Percentiles rank a stretch among this genome's conserved stretches.
These are phyloP conservation scores for Acidiella bohemica DNA, from an alignment of 495 filamentous ascomycete species.

Conservation along the genomic window DNA sequence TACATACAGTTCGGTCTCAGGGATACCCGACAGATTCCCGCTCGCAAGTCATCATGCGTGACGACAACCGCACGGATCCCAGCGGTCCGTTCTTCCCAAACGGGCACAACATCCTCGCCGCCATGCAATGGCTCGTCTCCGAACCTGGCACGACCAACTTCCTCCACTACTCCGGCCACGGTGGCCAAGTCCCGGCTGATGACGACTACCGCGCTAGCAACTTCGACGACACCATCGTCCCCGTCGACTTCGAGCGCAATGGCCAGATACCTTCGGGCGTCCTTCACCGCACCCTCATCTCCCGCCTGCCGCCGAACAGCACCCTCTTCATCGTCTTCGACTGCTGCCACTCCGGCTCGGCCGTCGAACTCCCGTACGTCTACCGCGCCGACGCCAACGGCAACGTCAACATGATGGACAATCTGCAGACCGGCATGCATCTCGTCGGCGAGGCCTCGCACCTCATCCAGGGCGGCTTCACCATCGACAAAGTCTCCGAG, in stretches of 20 bases:
- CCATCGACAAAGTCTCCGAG: constrained; percentile 35
- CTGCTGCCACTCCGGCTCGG: constrained; percentile 51
- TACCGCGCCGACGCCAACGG: constrained; percentile 39
- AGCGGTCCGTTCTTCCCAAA: constrained; percentile 37
- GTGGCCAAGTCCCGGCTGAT: constrained; percentile 29
- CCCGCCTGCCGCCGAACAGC: constrained; percentile 35
- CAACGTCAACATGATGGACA: constrained; percentile 42
- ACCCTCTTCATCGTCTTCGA: constrained; percentile 47
- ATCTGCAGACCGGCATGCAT: constrained; percentile 37
- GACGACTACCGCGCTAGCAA: constrained; percentile 24
- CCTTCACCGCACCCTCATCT: constrained; percentile 41
- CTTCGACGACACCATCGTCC: constrained; percentile 45
- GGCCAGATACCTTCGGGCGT: constrained; percentile 41
- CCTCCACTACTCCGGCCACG: constrained; percentile 47
- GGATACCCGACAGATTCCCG: constrained; percentile 36
- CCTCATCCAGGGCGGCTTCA: constrained; percentile 43
- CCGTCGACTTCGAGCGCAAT: constrained; percentile 37
- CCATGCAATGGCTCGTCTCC: constrained; percentile 43
- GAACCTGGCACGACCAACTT: constrained; percentile 38
- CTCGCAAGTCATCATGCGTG: constrained; percentile 43
- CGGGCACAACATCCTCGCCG: constrained; percentile 41
- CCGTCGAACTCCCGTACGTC: constrained; percentile 45
- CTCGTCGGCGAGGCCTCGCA: constrained; percentile 34
- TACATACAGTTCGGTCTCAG: background rate
- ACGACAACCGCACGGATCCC: constrained; percentile 33